Base-by-base conservation (phyloP, 148 eudicot genomes). In the Drosera capensis region DNA sequence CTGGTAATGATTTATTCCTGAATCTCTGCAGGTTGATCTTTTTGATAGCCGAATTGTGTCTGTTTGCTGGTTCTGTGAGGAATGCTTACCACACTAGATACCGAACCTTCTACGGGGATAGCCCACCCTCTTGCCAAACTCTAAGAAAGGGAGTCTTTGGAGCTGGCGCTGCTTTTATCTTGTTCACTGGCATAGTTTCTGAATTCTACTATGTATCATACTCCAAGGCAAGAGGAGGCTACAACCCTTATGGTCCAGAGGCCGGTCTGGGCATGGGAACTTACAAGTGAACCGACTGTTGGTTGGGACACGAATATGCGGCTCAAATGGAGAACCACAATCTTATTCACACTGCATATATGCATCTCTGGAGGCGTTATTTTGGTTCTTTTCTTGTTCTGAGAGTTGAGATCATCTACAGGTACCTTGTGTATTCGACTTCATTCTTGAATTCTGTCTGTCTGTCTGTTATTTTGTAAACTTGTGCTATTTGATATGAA, bases 101-200 rank as follows among this genome's bases (percentile, higher is more conserved):
- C 45, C 18, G 23, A 14, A 41, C 21, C 45, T 5, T 41, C 45
- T 41, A 7, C 14, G 45, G 23, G 20, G 0, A 2, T 8, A 17
- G 8, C 11, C 52, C 57, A 20, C 73, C 74, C 8, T 6, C 11
- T 41, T 80, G 90, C 36, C 64, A 70, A 58, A 70, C 71, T 0
- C 59, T 73, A 30, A 68, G 78, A 43, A 77, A 68, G 65, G 80
- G 80, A 45, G 71, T 73, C 11, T 76, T 80, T 46, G 71, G 73
- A 8, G 80, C 73, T 0, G 78, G 74, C 6, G 83, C 80, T 6
- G 71, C 73, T 15, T 73, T 80, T 55, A 46, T 59, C 21, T 55
- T 71, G 48, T 46, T 73, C 59, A 77, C 73, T 1, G 44, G 40
- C 50, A 60, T 76, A 14, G 41, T 68, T 29, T 73, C 78, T 0